Base-by-base conservation (phyloP, 2,329 filamentous ascomycete species). In the Cladophialophora carrionii region DNA sequence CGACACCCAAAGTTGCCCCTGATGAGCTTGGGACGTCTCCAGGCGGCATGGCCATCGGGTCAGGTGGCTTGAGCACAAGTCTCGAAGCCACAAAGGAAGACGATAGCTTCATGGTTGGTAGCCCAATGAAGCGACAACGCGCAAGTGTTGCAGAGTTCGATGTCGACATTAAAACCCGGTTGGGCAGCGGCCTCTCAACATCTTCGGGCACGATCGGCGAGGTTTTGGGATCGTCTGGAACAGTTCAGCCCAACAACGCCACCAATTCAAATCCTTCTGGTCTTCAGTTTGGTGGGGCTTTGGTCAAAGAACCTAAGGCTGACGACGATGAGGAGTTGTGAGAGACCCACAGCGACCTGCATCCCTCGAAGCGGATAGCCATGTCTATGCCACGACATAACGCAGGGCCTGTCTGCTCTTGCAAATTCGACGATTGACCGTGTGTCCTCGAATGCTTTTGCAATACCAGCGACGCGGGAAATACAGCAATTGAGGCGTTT, bases 51-150 rank as follows among this genome's bases (percentile, higher is more conserved):
- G 67, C 69, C 54, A 41, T 34, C 8, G 62, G 59, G 14, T 63
- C 55, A 57, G 29, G 70, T 49, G 41, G 61, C 61, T 17, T 61
- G 70, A 22, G 74, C 26, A 49, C 56, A 17, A 74, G 56, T 57
- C 49, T 67, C 24, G 70, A 66, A 29, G 49, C 72, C 2, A 65
- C 74, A 29, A 76, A 76, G 52, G 75, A 73, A 37, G 75, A 74
- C 8, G 70, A 68, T 26, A 65, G 64, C 61, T 78, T 78, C 57
- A 64, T 68, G 63, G 68, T 81, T 3, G 80, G 79, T 7, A 82
- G 80, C 67, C 80, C 80, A 0, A 68, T 82, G 69, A 82, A 82
- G 70, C 80, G 80, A 71, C 78, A 81, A 57, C 75, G 79, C 37
- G 78, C 79, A 2, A 80, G 79, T 63, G 76, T 81, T 22, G 80